phyloP scores from a whole-genome alignment of 495 filamentous ascomycete genomes.

The Baudoinia panamericana region DNA sequence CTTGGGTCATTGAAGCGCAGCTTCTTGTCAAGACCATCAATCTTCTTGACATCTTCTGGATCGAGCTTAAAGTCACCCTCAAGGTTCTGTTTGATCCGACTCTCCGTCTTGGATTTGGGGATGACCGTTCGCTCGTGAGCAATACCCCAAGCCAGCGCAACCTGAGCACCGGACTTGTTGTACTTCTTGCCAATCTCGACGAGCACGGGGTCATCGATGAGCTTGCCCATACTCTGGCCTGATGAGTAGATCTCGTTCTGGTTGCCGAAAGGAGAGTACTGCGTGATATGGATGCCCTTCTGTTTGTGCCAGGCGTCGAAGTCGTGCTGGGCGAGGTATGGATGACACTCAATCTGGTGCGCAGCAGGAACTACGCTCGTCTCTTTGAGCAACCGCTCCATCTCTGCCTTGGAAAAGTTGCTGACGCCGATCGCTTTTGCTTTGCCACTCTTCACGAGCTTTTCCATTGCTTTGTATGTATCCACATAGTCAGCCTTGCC shows the following conservation, averaged over 20 bases:
- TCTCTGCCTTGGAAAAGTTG: slow-evolving; percentile 58
- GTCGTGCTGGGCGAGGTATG: slow-evolving; percentile 46
- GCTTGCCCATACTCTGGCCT: slow-evolving; percentile 36
- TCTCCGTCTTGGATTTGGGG: slow-evolving; percentile 45
- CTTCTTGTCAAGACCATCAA: slow-evolving; percentile 42
- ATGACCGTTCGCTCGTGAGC: slow-evolving; percentile 50
- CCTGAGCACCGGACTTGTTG: slow-evolving; percentile 47
- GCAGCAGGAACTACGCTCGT: slow-evolving; percentile 34
- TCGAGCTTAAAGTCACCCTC: slow-evolving; percentile 47
- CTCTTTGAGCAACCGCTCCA: slow-evolving; percentile 53
- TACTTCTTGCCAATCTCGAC: slow-evolving; percentile 50
- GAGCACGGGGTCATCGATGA: slow-evolving; percentile 50
- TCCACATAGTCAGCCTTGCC: slow-evolving; percentile 27
- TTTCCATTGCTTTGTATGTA: slow-evolving; percentile 48
- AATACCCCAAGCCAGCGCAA: slow-evolving; percentile 56
- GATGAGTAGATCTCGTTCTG: slow-evolving; percentile 49
- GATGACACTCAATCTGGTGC: slow-evolving; percentile 32
- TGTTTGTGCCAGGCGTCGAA: slow-evolving; percentile 44
- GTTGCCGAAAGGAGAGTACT: slow-evolving; percentile 61
- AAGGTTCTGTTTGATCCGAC: slow-evolving; percentile 43
- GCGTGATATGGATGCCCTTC: slow-evolving; percentile 47
- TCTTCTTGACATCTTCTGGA: slow-evolving; percentile 40
- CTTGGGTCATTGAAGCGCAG: slow-evolving; percentile 48
- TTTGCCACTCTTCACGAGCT: slow-evolving; percentile 42
- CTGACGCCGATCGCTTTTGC: slow-evolving; percentile 57